These are phyloP conservation scores for Candida adriatica DNA, from an alignment of 805 yeast genomes.

Conservation along the genomic window DNA sequence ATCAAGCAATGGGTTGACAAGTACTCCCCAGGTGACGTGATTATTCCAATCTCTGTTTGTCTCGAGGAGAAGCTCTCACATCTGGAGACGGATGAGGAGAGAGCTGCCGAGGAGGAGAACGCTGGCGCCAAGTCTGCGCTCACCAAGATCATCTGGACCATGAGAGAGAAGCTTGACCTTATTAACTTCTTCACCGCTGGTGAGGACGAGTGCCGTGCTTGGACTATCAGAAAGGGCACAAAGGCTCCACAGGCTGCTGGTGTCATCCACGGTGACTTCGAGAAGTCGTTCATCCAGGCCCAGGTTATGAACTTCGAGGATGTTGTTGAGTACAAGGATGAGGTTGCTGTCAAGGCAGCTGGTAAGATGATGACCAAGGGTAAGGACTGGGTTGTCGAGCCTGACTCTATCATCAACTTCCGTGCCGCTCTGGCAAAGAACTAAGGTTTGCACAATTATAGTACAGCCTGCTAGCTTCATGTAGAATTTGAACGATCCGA, in stretches of 20 bases:
- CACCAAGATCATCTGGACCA: conserved; percentile 77
- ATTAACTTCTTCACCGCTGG: conserved; percentile 96
- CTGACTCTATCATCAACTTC: conserved; percentile 87
- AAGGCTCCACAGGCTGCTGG: conserved; percentile 99
- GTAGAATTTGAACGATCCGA: no score
- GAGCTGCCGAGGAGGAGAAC: conserved; percentile 66
- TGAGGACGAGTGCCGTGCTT: conserved; percentile 93
- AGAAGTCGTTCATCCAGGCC: conserved; percentile 91
- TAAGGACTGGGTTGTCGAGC: conserved; percentile 90
- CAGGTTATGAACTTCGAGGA: conserved; percentile 85
- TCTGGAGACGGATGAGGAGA: conserved; percentile 79
- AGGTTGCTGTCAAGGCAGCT: conserved; percentile 71
- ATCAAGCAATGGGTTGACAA: conserved; percentile 89
- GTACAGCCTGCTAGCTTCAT: no score
- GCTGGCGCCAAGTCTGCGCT: conserved; percentile 73
- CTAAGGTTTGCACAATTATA: conserved; percentile 1
- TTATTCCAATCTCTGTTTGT: conserved; percentile 89
- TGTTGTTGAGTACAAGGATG: conserved; percentile 72
- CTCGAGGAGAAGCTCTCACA: conserved; percentile 88
- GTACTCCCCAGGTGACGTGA: conserved; percentile 81
- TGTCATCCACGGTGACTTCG: conserved; percentile 92
- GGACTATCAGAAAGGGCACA: conserved; percentile 91
- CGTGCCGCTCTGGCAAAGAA: conserved; percentile 89
- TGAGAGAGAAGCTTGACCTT: conserved; percentile 82
- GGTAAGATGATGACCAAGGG: conserved; percentile 92